Conservation (phyloP, 179 eudicot genomes). For the Silene noctiflora region DNA sequence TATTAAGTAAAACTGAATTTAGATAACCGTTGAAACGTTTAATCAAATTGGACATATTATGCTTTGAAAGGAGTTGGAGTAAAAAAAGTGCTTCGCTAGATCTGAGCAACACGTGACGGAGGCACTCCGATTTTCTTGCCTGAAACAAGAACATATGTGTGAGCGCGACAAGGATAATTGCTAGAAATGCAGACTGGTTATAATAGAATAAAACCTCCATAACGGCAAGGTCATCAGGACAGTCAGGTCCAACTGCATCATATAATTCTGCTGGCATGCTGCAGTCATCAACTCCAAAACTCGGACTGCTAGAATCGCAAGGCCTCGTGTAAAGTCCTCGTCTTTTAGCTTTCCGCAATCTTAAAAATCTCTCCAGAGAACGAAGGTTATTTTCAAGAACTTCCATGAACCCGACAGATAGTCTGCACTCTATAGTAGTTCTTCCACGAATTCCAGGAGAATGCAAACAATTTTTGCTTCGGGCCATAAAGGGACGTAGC, state of each 20-base stretch:
- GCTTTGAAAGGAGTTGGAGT: slow-evolving; percentile 81
- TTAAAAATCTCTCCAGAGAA: slow-evolving; percentile 71
- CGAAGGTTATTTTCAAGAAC: slow-evolving; percentile 86
- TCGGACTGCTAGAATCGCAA: slow-evolving; percentile 51
- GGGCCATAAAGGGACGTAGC: slow-evolving; percentile 67
- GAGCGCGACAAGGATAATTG: too few relatives aligned
- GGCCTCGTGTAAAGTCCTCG: slow-evolving; percentile 68
- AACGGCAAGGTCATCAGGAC: slow-evolving; percentile 79
- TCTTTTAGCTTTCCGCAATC: slow-evolving; percentile 75
- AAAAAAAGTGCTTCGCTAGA: slow-evolving; percentile 80
- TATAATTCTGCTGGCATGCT: slow-evolving; percentile 39
- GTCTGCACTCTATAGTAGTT: slow-evolving; percentile 58
- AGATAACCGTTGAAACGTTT: slow-evolving; percentile 58
- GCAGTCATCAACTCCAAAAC: slow-evolving; percentile 61
- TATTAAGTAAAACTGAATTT: slow-evolving; percentile 45
- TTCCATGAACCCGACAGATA: slow-evolving; percentile 66
- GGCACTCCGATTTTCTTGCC: slow-evolving; percentile 91
- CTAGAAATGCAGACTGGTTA: too few relatives aligned
- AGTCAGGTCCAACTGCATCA: slow-evolving; percentile 36
- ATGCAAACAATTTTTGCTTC: slow-evolving; percentile 36
- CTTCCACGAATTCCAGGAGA: slow-evolving; percentile 41
- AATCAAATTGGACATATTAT: slow-evolving; percentile 63
- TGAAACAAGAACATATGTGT: too few relatives aligned
- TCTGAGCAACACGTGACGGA: slow-evolving; percentile 84
- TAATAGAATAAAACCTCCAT: slow-evolving; percentile 78